A percentile compares a stretch with the other conserved stretches of the same genome.
Conservation (phyloP, 1,284 basidiomycete species). For the Marasmius sp. region DNA sequence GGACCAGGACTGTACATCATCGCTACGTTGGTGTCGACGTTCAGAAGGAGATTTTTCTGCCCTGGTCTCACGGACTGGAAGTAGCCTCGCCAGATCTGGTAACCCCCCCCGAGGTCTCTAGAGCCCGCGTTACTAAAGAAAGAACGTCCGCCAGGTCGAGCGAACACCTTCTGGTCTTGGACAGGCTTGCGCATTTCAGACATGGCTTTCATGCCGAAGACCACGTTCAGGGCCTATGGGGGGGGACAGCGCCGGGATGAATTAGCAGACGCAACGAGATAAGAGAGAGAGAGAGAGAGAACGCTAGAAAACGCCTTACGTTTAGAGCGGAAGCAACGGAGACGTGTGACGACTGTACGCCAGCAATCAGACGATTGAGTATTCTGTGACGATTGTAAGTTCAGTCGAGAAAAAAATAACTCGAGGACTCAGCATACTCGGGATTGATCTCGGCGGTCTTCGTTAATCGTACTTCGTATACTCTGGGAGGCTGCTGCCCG, state of each 20-base stretch:
- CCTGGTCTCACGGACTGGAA: conserved; percentile 65
- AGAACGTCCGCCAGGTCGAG: conserved; percentile 30
- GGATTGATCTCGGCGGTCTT: conserved; percentile 60
- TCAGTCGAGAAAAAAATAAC: background rate
- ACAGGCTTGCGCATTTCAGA: conserved; percentile 45
- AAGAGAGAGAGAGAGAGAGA: too few relatives aligned
- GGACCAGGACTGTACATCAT: conserved; percentile 52
- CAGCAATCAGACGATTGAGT: conserved; percentile 50
- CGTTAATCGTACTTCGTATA: conserved; percentile 50
- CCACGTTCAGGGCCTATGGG: conserved; percentile 56
- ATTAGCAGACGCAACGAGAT: background rate
- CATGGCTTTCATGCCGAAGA: conserved; percentile 61
- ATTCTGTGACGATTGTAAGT: conserved; percentile 35
- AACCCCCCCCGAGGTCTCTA: conserved; percentile 39
- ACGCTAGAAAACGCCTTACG: conserved; percentile 27
- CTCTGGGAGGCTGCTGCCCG: conserved; percentile 33
- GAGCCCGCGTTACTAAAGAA: conserved; percentile 58
- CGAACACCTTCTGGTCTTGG: conserved; percentile 36
- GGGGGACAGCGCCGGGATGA: background rate
- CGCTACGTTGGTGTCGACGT: conserved; percentile 63
- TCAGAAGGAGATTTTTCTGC: conserved; percentile 52
- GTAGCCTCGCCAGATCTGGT: conserved; percentile 28
- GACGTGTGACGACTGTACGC: conserved; percentile 56
- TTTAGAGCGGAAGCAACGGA: conserved; percentile 60
- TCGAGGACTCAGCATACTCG: conserved; percentile 42